phyloP scores from a whole-genome alignment of 192 early-diverging fungal genomes.

The Rhizophagus prolifer region DNA sequence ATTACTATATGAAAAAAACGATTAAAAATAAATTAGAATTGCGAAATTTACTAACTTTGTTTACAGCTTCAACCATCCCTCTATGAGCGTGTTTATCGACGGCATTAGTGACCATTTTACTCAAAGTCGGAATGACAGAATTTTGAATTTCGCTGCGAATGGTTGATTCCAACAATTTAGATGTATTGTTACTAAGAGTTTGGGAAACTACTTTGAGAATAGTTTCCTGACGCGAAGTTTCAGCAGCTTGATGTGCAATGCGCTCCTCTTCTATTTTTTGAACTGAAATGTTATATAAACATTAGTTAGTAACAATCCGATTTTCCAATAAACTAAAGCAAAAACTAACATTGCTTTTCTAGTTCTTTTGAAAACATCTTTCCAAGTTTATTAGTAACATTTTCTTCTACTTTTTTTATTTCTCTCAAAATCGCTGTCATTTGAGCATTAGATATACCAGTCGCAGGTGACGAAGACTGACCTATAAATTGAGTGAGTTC shows the following conservation, averaged over 20 bases:
- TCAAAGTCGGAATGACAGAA: slow-evolving; percentile 41
- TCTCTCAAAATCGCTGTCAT: slow-evolving; percentile 23
- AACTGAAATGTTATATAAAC: slow-evolving; percentile 1
- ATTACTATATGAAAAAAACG: background rate
- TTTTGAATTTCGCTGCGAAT: slow-evolving; percentile 47
- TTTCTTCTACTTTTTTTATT: slow-evolving; percentile 34
- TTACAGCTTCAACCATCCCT: slow-evolving; percentile 37
- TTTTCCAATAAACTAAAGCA: background rate
- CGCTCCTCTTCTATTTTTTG: slow-evolving; percentile 34
- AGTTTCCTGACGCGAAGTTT: slow-evolving; percentile 44
- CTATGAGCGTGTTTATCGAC: slow-evolving; percentile 44
- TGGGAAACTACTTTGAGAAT: slow-evolving; percentile 49
- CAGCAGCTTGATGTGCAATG: slow-evolving; percentile 36
- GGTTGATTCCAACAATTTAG: slow-evolving; percentile 46
- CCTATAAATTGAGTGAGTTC: background rate
- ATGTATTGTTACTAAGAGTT: slow-evolving; percentile 44
- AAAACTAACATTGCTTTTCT: slow-evolving; percentile 31
- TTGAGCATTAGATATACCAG: background rate
- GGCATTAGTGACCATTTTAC: slow-evolving; percentile 39
- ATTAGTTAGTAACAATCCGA: background rate
- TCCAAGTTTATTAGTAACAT: slow-evolving; percentile 31
- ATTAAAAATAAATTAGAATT: background rate
- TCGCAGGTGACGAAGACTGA: background rate
- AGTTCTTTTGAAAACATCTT: slow-evolving; percentile 33
- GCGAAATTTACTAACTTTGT: slow-evolving; percentile 36